Conservation (phyloP, 352 stramenopile species). For the Phytophthora hybrid region DNA sequence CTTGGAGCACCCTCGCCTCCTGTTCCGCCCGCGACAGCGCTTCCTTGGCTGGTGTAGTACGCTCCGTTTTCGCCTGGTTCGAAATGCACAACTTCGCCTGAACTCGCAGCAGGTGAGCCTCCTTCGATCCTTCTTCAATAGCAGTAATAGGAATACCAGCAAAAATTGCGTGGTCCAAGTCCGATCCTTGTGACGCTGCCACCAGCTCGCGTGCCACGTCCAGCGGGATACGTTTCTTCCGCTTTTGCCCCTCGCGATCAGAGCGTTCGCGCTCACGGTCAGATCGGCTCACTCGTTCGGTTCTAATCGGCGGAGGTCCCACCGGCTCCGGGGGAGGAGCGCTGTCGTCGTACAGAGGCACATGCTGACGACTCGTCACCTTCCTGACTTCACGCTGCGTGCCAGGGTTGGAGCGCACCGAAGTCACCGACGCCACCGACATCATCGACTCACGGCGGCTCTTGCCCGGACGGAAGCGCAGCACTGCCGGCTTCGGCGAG, state of each 20-base stretch:
- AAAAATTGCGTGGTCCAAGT: conserved; percentile 74
- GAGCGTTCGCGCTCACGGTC: conserved; percentile 17
- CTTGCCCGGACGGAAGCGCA: conserved; percentile 77
- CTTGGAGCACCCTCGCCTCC: conserved; percentile 79
- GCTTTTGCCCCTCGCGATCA: conserved; percentile 57
- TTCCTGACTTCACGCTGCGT: conserved; percentile 54
- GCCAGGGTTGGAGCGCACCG: conserved; percentile 63
- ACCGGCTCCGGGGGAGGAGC: conserved; percentile 28
- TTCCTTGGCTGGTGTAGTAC: conserved; percentile 66
- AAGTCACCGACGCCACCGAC: conserved; percentile 63
- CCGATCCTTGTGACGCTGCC: conserved; percentile 76
- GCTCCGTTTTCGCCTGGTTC: conserved; percentile 49
- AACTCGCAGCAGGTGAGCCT: conserved; percentile 82
- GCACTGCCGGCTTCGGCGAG: conserved; percentile 81
- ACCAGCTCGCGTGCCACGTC: conserved; percentile 85
- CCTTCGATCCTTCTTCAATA: conserved; percentile 80
- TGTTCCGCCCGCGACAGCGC: conserved; percentile 72
- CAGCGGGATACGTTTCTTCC: conserved; percentile 86
- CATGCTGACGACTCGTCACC: conserved; percentile 51
- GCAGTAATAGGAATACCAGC: conserved; percentile 75
- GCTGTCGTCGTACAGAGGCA: conserved; percentile 65
- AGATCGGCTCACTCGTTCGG: conserved; percentile 8
- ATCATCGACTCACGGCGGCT: conserved; percentile 69
- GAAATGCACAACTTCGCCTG: conserved; percentile 85
- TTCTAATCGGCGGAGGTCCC: conserved; percentile 9